phyloP scores from a whole-genome alignment of 1,284 basidiomycete genomes.

The Coniferiporia sulphurascens region DNA sequence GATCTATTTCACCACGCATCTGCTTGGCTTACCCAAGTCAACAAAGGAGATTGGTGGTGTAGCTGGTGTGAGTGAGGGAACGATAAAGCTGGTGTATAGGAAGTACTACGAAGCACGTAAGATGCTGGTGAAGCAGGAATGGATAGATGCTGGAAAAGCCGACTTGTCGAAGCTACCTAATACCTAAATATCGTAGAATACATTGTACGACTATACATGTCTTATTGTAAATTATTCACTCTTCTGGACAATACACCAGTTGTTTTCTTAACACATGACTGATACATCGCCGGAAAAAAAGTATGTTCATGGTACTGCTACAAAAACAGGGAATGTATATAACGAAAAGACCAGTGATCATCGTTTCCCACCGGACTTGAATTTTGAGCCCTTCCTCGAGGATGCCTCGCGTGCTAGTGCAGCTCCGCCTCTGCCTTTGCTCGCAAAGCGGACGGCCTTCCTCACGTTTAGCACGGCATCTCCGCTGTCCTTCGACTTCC shows the following conservation, averaged over 20 bases:
- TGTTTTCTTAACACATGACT: background rate
- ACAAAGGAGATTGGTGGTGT: conserved; percentile 88
- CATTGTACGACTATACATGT: background rate
- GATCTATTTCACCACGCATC: conserved; percentile 86
- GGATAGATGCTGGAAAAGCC: conserved; percentile 76
- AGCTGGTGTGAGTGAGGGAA: conserved; percentile 96
- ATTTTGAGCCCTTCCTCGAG: conserved; percentile 9
- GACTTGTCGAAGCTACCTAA: conserved; percentile 43
- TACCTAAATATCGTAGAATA: conserved; percentile 18
- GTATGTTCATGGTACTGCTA: background rate
- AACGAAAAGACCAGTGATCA: background rate
- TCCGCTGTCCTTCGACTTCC: conserved; percentile 52
- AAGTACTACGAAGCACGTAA: conserved; percentile 66
- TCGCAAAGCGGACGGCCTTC: conserved; percentile 81
- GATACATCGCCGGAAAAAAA: background rate
- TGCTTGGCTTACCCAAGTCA: conserved; percentile 72
- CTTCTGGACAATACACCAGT: background rate
- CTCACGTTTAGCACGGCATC: conserved; percentile 70
- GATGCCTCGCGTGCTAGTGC: conserved; percentile 42
- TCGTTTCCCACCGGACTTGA: conserved; percentile 8
- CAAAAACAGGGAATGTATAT: background rate
- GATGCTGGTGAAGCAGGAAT: conserved; percentile 75
- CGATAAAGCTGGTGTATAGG: conserved; percentile 85
- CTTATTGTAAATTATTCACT: background rate
- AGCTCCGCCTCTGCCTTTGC: conserved; percentile 59